Evolutionary conservation across 2,329 filamentous ascomycete species (phyloP).

Genomic region (Chrysoporthe deuterocubensis): DNA sequence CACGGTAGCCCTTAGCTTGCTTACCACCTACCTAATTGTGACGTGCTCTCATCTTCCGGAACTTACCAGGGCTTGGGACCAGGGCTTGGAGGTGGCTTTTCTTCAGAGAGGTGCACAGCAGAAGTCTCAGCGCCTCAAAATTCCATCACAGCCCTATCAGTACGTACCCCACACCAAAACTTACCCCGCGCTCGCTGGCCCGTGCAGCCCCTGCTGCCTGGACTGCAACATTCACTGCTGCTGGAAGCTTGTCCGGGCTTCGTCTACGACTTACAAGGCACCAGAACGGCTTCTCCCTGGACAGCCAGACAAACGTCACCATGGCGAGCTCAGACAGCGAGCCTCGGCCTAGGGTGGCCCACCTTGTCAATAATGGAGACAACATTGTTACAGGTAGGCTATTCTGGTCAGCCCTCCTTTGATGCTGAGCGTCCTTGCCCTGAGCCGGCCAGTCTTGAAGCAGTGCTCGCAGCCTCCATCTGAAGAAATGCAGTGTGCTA

Average conservation of each 20-base stretch:
- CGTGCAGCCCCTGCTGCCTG: conserved; percentile 17
- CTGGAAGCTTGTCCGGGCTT: conserved; percentile 17
- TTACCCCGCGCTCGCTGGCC: conserved; percentile 11
- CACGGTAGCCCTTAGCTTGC: too few species aligned
- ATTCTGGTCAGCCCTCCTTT: not conserved
- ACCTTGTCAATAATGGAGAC: conserved; percentile 51
- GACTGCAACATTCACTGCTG: conserved; percentile 4
- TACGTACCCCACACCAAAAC: conserved; percentile 7
- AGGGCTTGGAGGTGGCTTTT: too few species aligned
- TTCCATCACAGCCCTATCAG: not conserved
- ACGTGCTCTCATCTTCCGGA: too few species aligned
- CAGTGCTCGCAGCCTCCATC: not conserved
- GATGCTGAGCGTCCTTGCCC: not conserved
- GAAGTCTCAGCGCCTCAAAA: not conserved
- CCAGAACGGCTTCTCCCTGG: conserved; percentile 1
- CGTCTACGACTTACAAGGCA: not conserved
- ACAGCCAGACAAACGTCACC: conserved; percentile 15
- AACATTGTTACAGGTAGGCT: conserved; percentile 53
- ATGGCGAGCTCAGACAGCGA: conserved; percentile 43
- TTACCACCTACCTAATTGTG: too few species aligned
- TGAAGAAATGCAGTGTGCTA: conserved; percentile 11
- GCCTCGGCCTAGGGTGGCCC: conserved; percentile 49
- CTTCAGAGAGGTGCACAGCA: not conserved
- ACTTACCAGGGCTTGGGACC: too few species aligned
- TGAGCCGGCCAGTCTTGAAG: not conserved